Evolutionary conservation across 1,284 basidiomycete genomes (phyloP), one percentile per base, ranked within the genome.

Genomic region (Coriolopsis trogii): DNA sequence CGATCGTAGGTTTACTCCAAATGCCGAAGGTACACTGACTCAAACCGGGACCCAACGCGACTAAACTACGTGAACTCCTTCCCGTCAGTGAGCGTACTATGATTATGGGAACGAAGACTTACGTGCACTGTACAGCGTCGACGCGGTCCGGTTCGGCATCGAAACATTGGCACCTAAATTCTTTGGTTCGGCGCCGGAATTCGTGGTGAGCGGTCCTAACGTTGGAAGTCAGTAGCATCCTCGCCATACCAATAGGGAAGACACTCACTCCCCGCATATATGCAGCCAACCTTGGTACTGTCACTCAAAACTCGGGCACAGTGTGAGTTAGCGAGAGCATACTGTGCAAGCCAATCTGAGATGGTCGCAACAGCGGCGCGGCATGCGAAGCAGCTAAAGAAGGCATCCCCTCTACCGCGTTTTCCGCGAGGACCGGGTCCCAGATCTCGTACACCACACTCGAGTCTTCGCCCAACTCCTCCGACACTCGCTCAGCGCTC

Each of bases 161-260:
- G 70, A 80, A 59, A 75, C 72, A 0, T 66, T 80, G 4, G 67
- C 77, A 2, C 76, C 76, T 0, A 58, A 70, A 36, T 70, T 77
- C 61, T 76, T 78, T 26, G 70, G 71, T 7, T 58, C 64, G 10
- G 55, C 59, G n/a, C 79, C 80, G 1, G 79, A 81, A 51, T 67
- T 83, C 26, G 73, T 80, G 12, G 68, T 83, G 13, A 72, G 73
- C 54, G 81, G 80, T 0, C 73, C 75, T 0, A 82, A 83, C 59
- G 71, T 81, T 10, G 78, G 79, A 41, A 73, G 75, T 76, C 54
- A 68, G 72, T 62, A 28, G 18, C 13, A 8, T 38, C 23, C 28
- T 40, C 31, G 9, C 31, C n/a, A 37, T 56, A n/a, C 44, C 16
- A 29, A 25, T 28, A 15, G 3, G 18, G 18, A 15, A 34, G 18